Conservation (phyloP, 2,329 filamentous ascomycete genomes). For the Clonostachys rhizophaga region DNA sequence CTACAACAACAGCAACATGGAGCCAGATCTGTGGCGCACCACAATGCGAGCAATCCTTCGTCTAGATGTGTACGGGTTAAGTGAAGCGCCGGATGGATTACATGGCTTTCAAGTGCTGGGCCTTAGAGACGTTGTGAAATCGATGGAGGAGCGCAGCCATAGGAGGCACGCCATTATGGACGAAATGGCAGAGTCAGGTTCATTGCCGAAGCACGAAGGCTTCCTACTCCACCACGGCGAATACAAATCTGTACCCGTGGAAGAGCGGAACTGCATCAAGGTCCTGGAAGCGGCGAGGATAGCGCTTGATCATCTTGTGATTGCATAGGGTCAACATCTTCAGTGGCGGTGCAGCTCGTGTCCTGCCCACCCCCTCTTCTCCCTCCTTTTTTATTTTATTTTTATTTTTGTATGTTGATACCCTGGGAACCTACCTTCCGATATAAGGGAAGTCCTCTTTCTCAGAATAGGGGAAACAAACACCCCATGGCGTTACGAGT, state of each 20-base stretch:
- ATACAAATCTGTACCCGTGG: conserved; percentile 18
- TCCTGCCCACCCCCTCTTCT: not conserved
- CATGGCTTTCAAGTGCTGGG: conserved; percentile 32
- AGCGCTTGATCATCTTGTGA: conserved; percentile 49
- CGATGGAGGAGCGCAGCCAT: conserved; percentile 46
- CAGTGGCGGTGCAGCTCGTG: not conserved
- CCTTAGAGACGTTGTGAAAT: conserved; percentile 46
- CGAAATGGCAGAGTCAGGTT: conserved; percentile 31
- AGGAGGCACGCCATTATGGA: conserved; percentile 46
- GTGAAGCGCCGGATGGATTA: conserved; percentile 7
- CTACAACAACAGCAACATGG: conserved; percentile 39
- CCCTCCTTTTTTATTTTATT: not conserved
- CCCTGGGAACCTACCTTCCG: too few species aligned
- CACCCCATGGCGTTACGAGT: too few species aligned
- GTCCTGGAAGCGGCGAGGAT: conserved; percentile 49
- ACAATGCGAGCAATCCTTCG: conserved; percentile 49
- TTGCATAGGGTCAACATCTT: conserved; percentile 28
- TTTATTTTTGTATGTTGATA: not conserved
- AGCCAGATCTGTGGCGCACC: conserved; percentile 48
- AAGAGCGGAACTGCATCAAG: conserved; percentile 37
- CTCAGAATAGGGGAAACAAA: too few species aligned
- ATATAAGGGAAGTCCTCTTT: too few species aligned
- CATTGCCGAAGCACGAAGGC: conserved; percentile 8
- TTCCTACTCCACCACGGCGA: conserved; percentile 12
- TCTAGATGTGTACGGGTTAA: conserved; percentile 52